phyloP scores from a whole-genome alignment of 371 early-diverging fungal species.

The Choanephora cucurbitarum region DNA sequence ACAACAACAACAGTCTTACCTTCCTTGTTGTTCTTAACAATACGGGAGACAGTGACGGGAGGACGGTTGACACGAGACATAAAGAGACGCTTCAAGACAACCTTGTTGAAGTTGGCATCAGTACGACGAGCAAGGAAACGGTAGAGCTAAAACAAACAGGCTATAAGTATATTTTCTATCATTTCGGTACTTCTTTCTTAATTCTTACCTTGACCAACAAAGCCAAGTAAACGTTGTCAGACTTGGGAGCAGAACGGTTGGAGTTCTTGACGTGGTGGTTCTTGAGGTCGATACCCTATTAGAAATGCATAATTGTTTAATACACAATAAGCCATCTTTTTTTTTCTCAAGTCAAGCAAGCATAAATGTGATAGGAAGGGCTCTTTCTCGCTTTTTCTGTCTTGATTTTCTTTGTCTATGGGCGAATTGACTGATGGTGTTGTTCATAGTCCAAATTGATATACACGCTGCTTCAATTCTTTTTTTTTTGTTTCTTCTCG shows the following conservation, averaged over 20 bases:
- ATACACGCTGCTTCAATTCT: too few relatives aligned
- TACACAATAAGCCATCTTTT: neutral
- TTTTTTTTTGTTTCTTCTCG: too few relatives aligned
- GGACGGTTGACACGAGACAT: slow-evolving; percentile 95
- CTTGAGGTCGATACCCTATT: slow-evolving; percentile 92
- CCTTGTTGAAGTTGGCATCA: slow-evolving; percentile 87
- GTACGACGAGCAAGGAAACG: slow-evolving; percentile 22
- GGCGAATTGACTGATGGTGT: too few relatives aligned
- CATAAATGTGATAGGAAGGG: too few relatives aligned
- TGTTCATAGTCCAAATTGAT: too few relatives aligned
- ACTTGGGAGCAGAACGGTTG: slow-evolving; percentile 82
- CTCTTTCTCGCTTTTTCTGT: too few relatives aligned
- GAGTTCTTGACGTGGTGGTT: slow-evolving; percentile 93
- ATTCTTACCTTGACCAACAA: slow-evolving; percentile 88
- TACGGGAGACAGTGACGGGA: slow-evolving; percentile 85
- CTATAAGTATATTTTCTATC: too few relatives aligned
- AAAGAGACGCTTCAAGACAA: slow-evolving; percentile 92
- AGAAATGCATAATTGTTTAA: neutral
- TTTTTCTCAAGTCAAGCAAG: neutral
- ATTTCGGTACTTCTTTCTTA: neutral
- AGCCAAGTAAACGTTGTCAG: slow-evolving; percentile 89
- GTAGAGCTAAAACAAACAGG: slow-evolving; percentile 45
- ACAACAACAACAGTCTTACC: slow-evolving; percentile 86
- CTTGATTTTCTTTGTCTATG: too few relatives aligned
- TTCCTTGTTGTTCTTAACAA: slow-evolving; percentile 59